Evolutionary conservation across 1,284 basidiomycete species (phyloP).

Genomic region (Malassezia obtusa): DNA sequence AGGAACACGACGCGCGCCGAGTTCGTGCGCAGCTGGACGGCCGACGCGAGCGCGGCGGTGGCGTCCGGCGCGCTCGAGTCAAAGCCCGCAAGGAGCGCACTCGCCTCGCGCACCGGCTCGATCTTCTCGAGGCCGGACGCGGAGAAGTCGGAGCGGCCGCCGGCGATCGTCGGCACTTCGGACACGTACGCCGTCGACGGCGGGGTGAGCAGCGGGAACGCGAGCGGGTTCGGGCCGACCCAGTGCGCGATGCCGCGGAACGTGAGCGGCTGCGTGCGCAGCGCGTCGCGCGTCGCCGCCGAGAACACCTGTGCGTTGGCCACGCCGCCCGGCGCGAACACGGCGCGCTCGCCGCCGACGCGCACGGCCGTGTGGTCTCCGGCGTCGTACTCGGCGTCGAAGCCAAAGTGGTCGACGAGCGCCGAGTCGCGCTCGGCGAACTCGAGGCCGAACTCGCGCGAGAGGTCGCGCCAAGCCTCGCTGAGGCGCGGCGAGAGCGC

Average conservation of each 20-base stretch:
- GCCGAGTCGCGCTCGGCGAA: conserved; percentile 49
- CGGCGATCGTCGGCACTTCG: conserved; percentile 57
- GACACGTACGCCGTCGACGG: conserved; percentile 54
- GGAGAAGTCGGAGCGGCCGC: conserved; percentile 8
- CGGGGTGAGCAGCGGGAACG: conserved; percentile 71
- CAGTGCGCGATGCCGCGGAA: conserved; percentile 67
- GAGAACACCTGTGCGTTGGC: conserved; percentile 35
- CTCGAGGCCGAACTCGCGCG: conserved; percentile 55
- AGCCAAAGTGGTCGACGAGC: conserved; percentile 52
- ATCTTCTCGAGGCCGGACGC: conserved; percentile 11
- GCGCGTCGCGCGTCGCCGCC: conserved; percentile 50
- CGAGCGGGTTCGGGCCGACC: conserved; percentile 66
- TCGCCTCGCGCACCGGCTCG: conserved; percentile 21
- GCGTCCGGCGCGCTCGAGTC: conserved; percentile 9
- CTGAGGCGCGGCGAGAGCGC: conserved; percentile 59
- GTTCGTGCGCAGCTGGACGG: conserved; percentile 74
- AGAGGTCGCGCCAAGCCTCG: conserved; percentile 52
- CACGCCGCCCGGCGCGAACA: conserved; percentile 17
- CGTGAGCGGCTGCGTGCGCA: conserved; percentile 55
- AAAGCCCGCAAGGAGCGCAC: conserved; percentile 25
- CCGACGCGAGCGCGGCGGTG: conserved; percentile 61
- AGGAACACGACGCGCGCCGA: conserved; percentile 65
- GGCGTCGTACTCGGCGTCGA: conserved; percentile 18
- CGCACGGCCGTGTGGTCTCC: conserved; percentile 34
- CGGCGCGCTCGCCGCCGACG: conserved; percentile 19